Evolutionary conservation across 2,329 filamentous ascomycete species (phyloP), one percentile per base, ranked within the genome.

Genomic region (Lecanicillium sp.): DNA sequence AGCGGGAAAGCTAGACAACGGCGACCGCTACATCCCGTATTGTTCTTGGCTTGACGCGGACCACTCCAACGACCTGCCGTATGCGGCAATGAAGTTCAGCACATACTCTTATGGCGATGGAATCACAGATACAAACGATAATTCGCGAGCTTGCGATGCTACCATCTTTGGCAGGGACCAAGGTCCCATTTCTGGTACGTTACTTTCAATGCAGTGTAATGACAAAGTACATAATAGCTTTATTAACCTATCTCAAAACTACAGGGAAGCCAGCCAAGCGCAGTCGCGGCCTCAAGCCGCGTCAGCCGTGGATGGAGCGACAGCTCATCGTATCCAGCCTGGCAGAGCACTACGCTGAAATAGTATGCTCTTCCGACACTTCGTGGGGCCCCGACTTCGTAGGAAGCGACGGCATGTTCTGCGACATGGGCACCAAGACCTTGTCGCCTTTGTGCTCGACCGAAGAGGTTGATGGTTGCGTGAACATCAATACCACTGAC

Each of bases 371-470:
- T 3, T 44, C 38, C 4, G 38, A 17, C 5, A 41, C 30, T 3
- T 44, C 42, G 3, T 44, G 34, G 33, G 42, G 42, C 3, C 42
- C 38, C 3, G 38, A 41, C 20, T 44, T 44, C 13, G 30, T 41
- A 5, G 38, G 42, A 12, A 10, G 17, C 3, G 42, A 44, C 14
- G 42, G 38, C 15, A 20, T 28, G 3, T 44, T 40, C 22, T 44
- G 38, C 34, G 35, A 44, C 33, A 44, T 44, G 42, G 25, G 25
- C 12, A 36, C 25, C 30, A 41, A 44, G 38, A 44, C 38, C 2
- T 19, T 41, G 20, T 12, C 18, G n/a, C 38, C 38, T 3, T 30
- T 44, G 19, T 44, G 37, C 28, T 40, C 35, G 8, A 27, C 25
- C n/a, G 17, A 44, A 2, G 13, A 35, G 14, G 30, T 44, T 7